phyloP scores from a whole-genome alignment of 2,329 filamentous ascomycete genomes.

The Fusarium chuoi region DNA sequence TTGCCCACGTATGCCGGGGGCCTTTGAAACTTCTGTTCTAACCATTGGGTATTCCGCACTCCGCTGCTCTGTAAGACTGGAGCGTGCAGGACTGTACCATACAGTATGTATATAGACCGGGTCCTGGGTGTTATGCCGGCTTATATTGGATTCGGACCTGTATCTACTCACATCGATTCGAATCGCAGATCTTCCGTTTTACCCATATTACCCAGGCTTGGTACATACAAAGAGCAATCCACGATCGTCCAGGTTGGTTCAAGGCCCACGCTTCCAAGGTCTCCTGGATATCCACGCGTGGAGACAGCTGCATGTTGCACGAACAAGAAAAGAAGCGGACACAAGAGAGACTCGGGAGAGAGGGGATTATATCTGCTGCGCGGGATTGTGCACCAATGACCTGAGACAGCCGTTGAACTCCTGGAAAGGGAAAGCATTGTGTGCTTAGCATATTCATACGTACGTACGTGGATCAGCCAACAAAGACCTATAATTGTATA shows the following conservation, averaged over 20 bases:
- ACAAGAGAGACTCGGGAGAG: constrained; percentile 20
- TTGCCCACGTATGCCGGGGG: constrained; percentile 11
- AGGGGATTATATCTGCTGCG: constrained; percentile 28
- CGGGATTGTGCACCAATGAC: constrained; percentile 39
- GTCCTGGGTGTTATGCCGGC: constrained; percentile 27
- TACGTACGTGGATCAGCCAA: constrained; percentile 39
- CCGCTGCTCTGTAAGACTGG: constrained; percentile 2
- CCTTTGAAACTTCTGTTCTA: constrained; percentile 14
- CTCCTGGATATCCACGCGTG: constrained; percentile 32
- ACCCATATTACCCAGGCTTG: constrained; percentile 1
- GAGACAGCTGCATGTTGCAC: constrained; percentile 39
- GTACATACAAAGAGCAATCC: constrained; percentile 9
- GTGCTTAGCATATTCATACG: constrained; percentile 38
- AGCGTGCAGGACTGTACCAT: background rate
- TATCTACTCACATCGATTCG: constrained; percentile 14
- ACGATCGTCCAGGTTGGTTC: constrained; percentile 18
- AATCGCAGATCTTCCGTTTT: constrained; percentile 33
- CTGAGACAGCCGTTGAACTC: constrained; percentile 39
- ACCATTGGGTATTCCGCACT: constrained; percentile 4
- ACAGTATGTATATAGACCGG: constrained; percentile 27
- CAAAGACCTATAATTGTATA: constrained; percentile 24
- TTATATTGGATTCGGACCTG: background rate
- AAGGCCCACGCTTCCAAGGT: constrained; percentile 21
- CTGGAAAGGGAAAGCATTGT: constrained; percentile 37
- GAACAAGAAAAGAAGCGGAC: constrained; percentile 26